These are phyloP conservation scores for Sordariomycetes sp. DNA, from an alignment of 2,329 filamentous ascomycete species.

Conservation along the genomic window DNA sequence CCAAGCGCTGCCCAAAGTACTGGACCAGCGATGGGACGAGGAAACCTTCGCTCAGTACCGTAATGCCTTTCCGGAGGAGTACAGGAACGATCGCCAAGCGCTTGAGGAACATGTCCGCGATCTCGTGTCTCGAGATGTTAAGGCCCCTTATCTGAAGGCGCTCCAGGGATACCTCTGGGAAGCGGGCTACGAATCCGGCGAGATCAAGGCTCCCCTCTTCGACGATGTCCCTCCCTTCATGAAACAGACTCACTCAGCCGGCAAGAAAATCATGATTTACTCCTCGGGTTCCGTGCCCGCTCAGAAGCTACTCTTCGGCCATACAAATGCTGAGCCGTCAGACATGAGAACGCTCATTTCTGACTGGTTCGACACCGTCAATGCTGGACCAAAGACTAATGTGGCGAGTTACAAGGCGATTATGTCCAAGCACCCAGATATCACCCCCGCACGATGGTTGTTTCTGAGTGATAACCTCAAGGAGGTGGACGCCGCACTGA, in stretches of 20 bases:
- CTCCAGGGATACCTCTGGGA: constrained; percentile 76
- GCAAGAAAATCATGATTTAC: constrained; percentile 63
- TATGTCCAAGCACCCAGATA: constrained; percentile 30
- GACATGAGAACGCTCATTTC: constrained; percentile 51
- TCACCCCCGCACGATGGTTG: constrained; percentile 46
- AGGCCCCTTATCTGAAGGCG: constrained; percentile 67
- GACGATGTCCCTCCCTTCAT: constrained; percentile 61
- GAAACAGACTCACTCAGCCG: constrained; percentile 44
- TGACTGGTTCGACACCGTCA: constrained; percentile 73
- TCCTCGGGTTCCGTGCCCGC: constrained; percentile 73
- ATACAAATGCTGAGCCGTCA: constrained; percentile 49
- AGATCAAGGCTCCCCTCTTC: constrained; percentile 65
- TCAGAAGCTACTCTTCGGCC: constrained; percentile 70
- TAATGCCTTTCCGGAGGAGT: constrained; percentile 59
- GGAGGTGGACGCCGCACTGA: constrained; percentile 54
- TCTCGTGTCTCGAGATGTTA: constrained; percentile 63
- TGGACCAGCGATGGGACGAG: constrained; percentile 59
- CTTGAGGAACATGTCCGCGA: constrained; percentile 61
- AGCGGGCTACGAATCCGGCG: constrained; percentile 60
- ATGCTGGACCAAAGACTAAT: constrained; percentile 67
- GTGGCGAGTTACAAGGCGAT: constrained; percentile 59
- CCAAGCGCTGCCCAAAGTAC: constrained; percentile 51
- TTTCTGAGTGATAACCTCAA: constrained; percentile 75
- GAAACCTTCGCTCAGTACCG: constrained; percentile 58
- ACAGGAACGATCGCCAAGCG: constrained; percentile 45